These are phyloP conservation scores for Torulaspora franciscae DNA, from an alignment of 805 yeast species.

Conservation along the genomic window DNA sequence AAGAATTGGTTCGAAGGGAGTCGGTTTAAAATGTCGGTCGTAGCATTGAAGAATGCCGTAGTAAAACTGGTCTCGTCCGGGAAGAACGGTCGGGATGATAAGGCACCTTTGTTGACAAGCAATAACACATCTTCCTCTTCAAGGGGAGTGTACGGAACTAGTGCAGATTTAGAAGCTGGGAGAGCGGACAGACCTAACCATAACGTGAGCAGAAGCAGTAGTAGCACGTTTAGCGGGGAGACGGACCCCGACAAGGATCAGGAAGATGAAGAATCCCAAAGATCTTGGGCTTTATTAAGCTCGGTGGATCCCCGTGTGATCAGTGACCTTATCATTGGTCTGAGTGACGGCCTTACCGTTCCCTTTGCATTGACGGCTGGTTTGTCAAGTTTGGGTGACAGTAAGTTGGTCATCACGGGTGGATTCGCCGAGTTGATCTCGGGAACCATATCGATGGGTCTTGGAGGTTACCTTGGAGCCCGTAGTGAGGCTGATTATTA, in stretches of 20 bases:
- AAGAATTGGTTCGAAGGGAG: background rate
- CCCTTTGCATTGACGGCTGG: slow-evolving; percentile 99
- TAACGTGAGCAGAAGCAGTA: background rate
- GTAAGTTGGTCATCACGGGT: slow-evolving; percentile 91
- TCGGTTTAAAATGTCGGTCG: slow-evolving; percentile 26
- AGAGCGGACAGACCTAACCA: slow-evolving; percentile 1
- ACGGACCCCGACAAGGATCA: slow-evolving; percentile 1
- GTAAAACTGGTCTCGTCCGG: slow-evolving; percentile 15
- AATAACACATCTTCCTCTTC: slow-evolving; percentile 14
- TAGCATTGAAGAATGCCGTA: slow-evolving; percentile 31
- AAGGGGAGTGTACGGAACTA: slow-evolving; percentile 17
- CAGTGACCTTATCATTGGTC: slow-evolving; percentile 89
- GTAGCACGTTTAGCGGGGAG: slow-evolving; percentile 3
- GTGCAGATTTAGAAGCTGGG: slow-evolving; percentile 18
- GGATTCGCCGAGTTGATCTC: slow-evolving; percentile 96
- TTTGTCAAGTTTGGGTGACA: slow-evolving; percentile 80
- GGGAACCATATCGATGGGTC: slow-evolving; percentile 97
- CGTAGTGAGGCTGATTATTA: slow-evolving; percentile 78
- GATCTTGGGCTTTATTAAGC: slow-evolving; percentile 38
- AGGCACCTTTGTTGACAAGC: slow-evolving; percentile 21
- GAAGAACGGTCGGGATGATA: slow-evolving; percentile 7
- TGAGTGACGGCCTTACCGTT: slow-evolving; percentile 92
- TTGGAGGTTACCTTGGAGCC: slow-evolving; percentile 95
- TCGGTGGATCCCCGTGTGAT: slow-evolving; percentile 84
- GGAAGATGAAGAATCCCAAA: slow-evolving; percentile 1